Base-by-base conservation (phyloP, 2,329 filamentous ascomycete species). In the Epichloe uncinata region DNA sequence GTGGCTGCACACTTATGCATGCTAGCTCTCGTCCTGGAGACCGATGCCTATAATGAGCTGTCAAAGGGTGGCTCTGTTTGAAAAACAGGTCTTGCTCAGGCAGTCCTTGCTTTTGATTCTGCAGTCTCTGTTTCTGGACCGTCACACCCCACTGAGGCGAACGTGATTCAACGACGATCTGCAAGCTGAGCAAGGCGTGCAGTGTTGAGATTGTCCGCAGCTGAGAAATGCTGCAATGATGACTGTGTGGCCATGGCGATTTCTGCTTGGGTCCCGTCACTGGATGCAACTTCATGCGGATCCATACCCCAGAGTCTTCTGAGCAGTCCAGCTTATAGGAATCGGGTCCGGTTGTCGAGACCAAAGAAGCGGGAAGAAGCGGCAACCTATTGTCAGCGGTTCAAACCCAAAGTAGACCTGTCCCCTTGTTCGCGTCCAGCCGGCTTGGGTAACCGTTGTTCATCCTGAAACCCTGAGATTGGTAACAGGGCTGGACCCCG, bases 331-430 rank as follows among this genome's bases (percentile, higher is more conserved):
- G 35, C 9, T 30, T n/a, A n/a, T n/a, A 37, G 35, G 35, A 37
- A 37, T 47, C 45, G 48, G 42, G 22, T n/a, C n/a, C 48, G 48
- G 48, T 16, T 38, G n/a, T 33, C 12, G 41, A 36, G 42, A 41
- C 48, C 48, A 42, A 46, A 38, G 34, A 36, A 35, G 41, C 47
- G 35, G 18, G 20, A 20, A 20, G 20, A 20, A 20, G 20, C 20
- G 20, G 20, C 20, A 1, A 3, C 20, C 18, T 3, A 20, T 20
- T 20, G 18, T 20, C 18, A 3, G 18, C 18, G 18, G 18, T 20
- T 20, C 18, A 20, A 20, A 20, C 18, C 18, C 18, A 20, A 20
- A 20, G 18, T 20, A 20, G 20, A 20, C 11, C 3, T 36, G 15
- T 36, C 5, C 35, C 15, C 41, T 35, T 43, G 47, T 45, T 50